Evolutionary conservation across 192 early-diverging fungal genomes (phyloP), one percentile per base, ranked within the genome.

Genomic region (Coemansia asiatica): DNA sequence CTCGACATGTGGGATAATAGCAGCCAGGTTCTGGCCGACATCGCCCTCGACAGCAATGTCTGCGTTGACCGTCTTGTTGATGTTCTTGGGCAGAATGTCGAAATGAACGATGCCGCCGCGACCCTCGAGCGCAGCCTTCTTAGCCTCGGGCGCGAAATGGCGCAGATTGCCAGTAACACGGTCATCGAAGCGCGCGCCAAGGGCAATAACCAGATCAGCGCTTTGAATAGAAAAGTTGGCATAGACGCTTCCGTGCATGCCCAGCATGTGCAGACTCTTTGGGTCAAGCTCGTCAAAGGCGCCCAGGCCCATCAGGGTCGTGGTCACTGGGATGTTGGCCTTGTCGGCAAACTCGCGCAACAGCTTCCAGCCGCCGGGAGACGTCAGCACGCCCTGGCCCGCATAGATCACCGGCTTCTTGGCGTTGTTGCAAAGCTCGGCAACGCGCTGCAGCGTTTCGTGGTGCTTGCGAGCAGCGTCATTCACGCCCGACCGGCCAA

Each of bases 21-120:
- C 86, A 12, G 81, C 78, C 66, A 99, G 53, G 83, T 97, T 99
- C 65, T 88, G 86, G 19, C 91, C 86, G 5, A 96, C 95, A 73
- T 99, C 97, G 35, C 97, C 97, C 75, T 96, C 95, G 40, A 99
- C 90, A 31, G 95, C 93, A 28, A 90, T 78, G 50, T 92, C 93
- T 26, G 90, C 93, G 68, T 93, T 86, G 40, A 99, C 89, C 26
- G 95, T 91, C 86, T 99, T 99, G 87, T 98, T 99, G 86, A 99
- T 98, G 81, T 99, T 96, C 86, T 99, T 99, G 71, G 94, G 95
- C 88, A 95, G 88, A 71, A 99, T 97, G 74, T 99, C 97, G 87
- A 99, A 99, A 78, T 99, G 97, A 60, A 94, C 87, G 58, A 99
- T 97, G 61, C 97, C 97, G 56, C 97, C 97, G 51, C 90, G 91